phyloP scores from a whole-genome alignment of 352 stramenopile species.

The Phytophthora tentaculata region DNA sequence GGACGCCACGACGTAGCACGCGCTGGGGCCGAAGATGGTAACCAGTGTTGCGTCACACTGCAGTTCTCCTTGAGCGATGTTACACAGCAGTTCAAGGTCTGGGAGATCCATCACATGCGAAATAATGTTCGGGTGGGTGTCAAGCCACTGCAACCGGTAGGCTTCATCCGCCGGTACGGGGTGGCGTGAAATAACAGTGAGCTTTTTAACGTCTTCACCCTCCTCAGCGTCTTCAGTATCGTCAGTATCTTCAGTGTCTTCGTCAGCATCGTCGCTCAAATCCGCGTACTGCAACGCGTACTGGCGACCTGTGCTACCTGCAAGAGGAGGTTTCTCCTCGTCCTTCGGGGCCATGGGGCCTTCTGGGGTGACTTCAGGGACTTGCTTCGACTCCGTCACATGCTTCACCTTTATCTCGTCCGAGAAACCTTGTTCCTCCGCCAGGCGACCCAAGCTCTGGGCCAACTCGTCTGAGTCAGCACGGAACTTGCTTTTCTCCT shows the following conservation, averaged over 20 bases:
- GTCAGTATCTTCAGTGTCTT: conserved; percentile 20
- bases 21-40: conserved; percentile 48
- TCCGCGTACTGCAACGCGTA: conserved; percentile 46
- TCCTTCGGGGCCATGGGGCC: conserved; percentile 7
- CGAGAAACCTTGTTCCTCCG: conserved; percentile 27
- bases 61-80: conserved; percentile 55
- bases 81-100: conserved; percentile 72
- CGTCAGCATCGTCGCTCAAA: conserved; percentile 10
- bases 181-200: conserved; percentile 28
- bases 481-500: conserved; percentile 25
- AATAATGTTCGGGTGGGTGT: conserved; percentile 39
- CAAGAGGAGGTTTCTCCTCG: conserved; percentile 21
- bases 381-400: conserved; percentile 2
- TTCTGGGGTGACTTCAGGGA: conserved; percentile 14
- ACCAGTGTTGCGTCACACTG: conserved; percentile 55
- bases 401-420: conserved; percentile 12
- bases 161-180: conserved; percentile 53
- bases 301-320: conserved; percentile 35
- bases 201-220: conserved; percentile 1
- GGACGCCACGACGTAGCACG: conserved; percentile 53
- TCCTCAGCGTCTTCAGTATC: conserved; percentile 20
- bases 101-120: conserved; percentile 51
- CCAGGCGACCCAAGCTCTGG: conserved; percentile 24
- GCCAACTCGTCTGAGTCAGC: conserved; percentile 24
- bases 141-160: conserved; percentile 43